These are phyloP conservation scores for Phalaenopsis equestris DNA, from an alignment of 106 monocot species.

Conservation along the genomic window DNA sequence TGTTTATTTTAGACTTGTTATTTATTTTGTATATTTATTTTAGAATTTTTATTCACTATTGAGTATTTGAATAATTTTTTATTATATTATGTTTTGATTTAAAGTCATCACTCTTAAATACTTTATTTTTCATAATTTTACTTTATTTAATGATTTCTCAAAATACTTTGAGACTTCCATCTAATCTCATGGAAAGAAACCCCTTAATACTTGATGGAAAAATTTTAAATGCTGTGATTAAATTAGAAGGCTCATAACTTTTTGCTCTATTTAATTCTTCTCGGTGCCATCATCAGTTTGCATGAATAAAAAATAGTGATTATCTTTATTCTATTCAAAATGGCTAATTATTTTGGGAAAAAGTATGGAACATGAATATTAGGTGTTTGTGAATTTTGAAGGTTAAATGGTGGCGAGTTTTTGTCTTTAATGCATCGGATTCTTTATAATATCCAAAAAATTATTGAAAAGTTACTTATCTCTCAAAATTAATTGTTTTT, in stretches of 20 bases:
- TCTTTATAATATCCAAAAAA: not conserved
- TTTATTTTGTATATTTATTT: too few species aligned
- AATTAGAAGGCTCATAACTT: not conserved
- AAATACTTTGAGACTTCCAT: too few species aligned
- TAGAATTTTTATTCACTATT: too few species aligned
- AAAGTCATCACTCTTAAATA: too few species aligned
- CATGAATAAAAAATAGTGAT: not conserved
- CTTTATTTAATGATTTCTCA: too few species aligned
- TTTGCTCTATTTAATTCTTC: not conserved
- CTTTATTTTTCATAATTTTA: too few species aligned
- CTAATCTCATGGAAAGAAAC: too few species aligned
- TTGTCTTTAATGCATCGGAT: not conserved
- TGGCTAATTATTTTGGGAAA: not conserved
- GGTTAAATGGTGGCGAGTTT: not conserved
- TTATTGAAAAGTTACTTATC: not conserved
- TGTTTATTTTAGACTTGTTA: too few species aligned
- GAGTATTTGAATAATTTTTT: too few species aligned
- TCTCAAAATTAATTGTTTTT: not conserved
- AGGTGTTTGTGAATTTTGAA: not conserved
- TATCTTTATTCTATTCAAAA: not conserved
- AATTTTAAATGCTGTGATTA: too few species aligned
- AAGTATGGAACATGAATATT: not conserved
- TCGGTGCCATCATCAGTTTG: not conserved
- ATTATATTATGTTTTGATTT: too few species aligned
- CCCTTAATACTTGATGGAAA: too few species aligned